phyloP scores from a whole-genome alignment of 164 flowering plant species.

The Brasenia schreberi region DNA sequence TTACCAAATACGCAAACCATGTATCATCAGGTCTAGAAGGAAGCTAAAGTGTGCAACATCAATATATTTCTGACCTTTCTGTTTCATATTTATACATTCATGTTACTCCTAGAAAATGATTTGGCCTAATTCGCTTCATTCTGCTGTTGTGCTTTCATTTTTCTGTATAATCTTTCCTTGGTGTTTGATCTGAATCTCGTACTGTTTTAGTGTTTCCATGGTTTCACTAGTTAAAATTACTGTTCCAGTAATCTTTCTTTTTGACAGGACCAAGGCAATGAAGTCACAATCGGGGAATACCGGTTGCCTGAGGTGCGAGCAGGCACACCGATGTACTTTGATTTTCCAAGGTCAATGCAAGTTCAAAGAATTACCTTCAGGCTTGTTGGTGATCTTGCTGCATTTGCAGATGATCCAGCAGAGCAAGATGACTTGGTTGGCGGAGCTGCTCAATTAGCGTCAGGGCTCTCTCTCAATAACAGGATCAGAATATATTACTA shows the following conservation, averaged over 20 bases:
- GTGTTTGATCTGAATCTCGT: too few species aligned
- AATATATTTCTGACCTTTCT: too few species aligned
- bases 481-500: conserved; percentile 73
- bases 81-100: too few species aligned
- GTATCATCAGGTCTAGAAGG: too few species aligned
- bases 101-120: too few species aligned
- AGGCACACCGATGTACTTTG: conserved; percentile 86
- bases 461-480: conserved; percentile 60
- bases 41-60: too few species aligned
- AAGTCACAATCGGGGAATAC: conserved; percentile 60
- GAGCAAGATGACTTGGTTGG: conserved; percentile 56
- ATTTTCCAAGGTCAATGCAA: conserved; percentile 60
- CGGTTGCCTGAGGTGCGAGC: conserved; percentile 69
- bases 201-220: too few species aligned
- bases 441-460: conserved; percentile 29
- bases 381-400: conserved; percentile 79
- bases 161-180: too few species aligned
- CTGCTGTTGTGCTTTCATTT: too few species aligned
- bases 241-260: background rate
- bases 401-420: conserved; percentile 63
- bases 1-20: too few species aligned
- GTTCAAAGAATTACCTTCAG: conserved; percentile 48
- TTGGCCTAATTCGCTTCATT: too few species aligned
- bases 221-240: too few species aligned
- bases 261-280: conserved; percentile 47